Base-by-base conservation (phyloP, 768 basidiomycete species). In the Naganishia kalamii region DNA sequence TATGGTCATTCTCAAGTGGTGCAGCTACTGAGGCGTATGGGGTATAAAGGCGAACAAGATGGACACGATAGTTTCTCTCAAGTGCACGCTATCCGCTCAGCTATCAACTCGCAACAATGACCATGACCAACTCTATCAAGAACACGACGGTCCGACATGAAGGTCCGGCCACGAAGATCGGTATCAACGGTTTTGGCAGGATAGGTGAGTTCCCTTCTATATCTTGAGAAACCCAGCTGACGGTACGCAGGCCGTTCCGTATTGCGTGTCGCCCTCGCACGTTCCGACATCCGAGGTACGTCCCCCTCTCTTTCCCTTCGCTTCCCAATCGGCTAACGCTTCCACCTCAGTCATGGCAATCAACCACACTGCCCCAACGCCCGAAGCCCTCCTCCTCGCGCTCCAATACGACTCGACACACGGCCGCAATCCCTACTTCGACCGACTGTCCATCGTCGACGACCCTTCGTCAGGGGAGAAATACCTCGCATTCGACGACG, bases 351-450 rank as follows among this genome's bases (percentile, higher is more conserved):
- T 79, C 54, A 74, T 76, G 15, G 77, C 76, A 12, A 76, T 79
- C 68, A 79, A 79, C 51, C 78, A 79, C 69, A 79, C 78, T 19
- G 78, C 76, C 2, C 73, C 74, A 7, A 70, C 70, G 10, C 43
- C 72, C 25, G 75, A 76, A 51, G 70, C 76, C 46, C 72, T 78
- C 29, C 66, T 79, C 47, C 74, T 70, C 48, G 72, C 71, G 1
- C 76, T 78, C 60, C 69, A 67, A n/a, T 75, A 74, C 65, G 78
- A 79, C 66, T 74, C 73, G 15, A 79, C 78, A 13, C 78, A 79
- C 60, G 78, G 78, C 8, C 62, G 61, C 1, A 72, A 68, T 33
- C 40, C 51, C 21, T 61, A 71, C 40, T 69, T 70, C 0, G 30
- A 48, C 29, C 69, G 74, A 8, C 62, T 79, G 23, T 60, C 69